phyloP scores from a whole-genome alignment of 2,329 filamentous ascomycete genomes.

The Lecanicillium sp. region DNA sequence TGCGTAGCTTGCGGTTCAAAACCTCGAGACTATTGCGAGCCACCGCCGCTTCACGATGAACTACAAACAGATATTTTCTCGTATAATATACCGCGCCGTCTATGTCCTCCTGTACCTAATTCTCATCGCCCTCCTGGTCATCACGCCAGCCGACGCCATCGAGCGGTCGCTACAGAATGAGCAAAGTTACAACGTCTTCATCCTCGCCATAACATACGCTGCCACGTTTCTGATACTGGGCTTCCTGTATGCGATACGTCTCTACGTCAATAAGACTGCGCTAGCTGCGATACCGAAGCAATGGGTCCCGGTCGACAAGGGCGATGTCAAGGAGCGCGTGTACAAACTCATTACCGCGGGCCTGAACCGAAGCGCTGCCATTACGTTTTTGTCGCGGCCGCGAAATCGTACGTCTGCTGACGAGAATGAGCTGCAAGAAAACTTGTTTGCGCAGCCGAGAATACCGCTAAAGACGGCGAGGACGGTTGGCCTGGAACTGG shows the following conservation, averaged over 20 bases:
- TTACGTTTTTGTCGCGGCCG: conserved; percentile 72
- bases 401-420: conserved; percentile 22
- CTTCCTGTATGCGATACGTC: conserved; percentile 73
- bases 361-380: conserved; percentile 66
- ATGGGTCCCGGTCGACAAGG: conserved; percentile 79
- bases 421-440: conserved; percentile 5
- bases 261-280: conserved; percentile 77
- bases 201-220: conserved; percentile 68
- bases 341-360: conserved; percentile 66
- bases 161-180: conserved; percentile 61
- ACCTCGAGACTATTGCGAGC: too few relatives aligned
- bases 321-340: conserved; percentile 69
- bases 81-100: conserved; percentile 70
- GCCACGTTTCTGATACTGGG: conserved; percentile 60
- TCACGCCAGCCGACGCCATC: conserved; percentile 75
- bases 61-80: conserved; percentile 51
- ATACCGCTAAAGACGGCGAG: conserved; percentile 15
- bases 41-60: too few relatives aligned
- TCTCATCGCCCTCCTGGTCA: conserved; percentile 63
- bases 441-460: conserved; percentile 20
- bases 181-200: conserved; percentile 73
- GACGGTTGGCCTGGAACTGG: conserved; percentile 28
- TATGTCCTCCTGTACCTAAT: conserved; percentile 72
- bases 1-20: too few relatives aligned
- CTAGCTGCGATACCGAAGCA: conserved; percentile 77